Evolutionary conservation across 768 basidiomycete genomes (phyloP).

Genomic region (Pulveroboletus frians): DNA sequence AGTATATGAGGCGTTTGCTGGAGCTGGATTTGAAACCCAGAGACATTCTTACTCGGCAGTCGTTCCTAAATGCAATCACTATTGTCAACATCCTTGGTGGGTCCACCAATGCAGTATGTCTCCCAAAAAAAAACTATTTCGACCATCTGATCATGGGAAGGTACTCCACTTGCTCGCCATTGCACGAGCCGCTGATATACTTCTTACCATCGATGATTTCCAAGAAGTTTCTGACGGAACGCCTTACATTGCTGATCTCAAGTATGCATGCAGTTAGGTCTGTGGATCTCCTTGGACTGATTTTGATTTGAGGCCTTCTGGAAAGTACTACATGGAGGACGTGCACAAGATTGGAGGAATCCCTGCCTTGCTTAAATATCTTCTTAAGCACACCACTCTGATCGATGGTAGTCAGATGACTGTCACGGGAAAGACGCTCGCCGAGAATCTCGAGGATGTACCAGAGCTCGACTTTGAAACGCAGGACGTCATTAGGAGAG

Average conservation of each 20-base stretch:
- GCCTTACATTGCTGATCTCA: conserved; percentile 82
- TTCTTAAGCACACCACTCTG: conserved; percentile 69
- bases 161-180: conserved; percentile 82
- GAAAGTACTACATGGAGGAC: conserved; percentile 88
- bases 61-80: conserved; percentile 81
- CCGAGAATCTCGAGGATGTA: conserved; percentile 80
- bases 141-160: conserved; percentile 31
- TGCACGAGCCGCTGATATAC: conserved; percentile 72
- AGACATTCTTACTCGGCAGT: conserved; percentile 62
- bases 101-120: conserved; percentile 76
- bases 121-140: background rate
- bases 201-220: conserved; percentile 82
- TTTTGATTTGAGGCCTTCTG: conserved; percentile 55
- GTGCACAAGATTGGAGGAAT: conserved; percentile 82
- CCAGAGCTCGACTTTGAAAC: conserved; percentile 61
- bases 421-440: conserved; percentile 86
- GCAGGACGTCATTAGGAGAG: conserved; percentile 71
- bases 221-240: conserved; percentile 74
- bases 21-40: conserved; percentile 80
- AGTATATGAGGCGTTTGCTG: conserved; percentile 68
- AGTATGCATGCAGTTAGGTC: conserved; percentile 35
- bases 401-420: conserved; percentile 83
- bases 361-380: conserved; percentile 79
- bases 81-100: conserved; percentile 79
- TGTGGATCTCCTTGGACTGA: conserved; percentile 3